Evolutionary conservation across 768 basidiomycete species (phyloP).

Genomic region (Cantharellus cinnabarinus): DNA sequence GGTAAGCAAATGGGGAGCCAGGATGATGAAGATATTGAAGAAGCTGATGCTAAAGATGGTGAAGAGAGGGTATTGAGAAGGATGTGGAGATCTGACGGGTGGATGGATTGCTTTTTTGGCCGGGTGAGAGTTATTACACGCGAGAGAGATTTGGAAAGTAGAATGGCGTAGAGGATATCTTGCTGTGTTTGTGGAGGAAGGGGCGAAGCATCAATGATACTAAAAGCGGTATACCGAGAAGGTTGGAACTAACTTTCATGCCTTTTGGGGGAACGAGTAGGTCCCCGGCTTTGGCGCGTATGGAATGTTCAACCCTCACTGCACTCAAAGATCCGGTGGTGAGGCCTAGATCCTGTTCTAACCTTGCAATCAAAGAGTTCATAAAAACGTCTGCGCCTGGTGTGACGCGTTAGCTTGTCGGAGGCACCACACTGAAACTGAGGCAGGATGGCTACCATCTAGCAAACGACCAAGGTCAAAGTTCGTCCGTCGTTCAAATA

Average conservation of each 20-base stretch:
- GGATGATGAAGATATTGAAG: conserved; percentile 45
- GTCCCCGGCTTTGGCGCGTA: conserved; percentile 63
- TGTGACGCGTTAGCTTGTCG: background rate
- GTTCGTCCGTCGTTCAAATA: conserved; percentile 79
- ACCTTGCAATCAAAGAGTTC: conserved; percentile 41
- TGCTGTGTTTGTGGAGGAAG: conserved; percentile 13
- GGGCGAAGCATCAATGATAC: background rate
- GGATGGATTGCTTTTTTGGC: conserved; percentile 85
- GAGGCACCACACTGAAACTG: background rate
- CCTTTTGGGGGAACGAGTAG: conserved; percentile 60
- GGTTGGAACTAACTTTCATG: conserved; percentile 34
- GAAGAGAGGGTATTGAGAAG: conserved; percentile 78
- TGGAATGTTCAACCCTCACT: conserved; percentile 43
- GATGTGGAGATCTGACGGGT: conserved; percentile 86
- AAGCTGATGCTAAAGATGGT: conserved; percentile 48
- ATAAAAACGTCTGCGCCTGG: conserved; percentile 71
- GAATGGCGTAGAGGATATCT: conserved; percentile 81
- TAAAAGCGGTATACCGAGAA: background rate
- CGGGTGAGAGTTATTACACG: conserved; percentile 72
- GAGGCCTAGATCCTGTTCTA: conserved; percentile 68
- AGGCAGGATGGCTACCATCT: conserved; percentile 25
- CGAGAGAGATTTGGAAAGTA: conserved; percentile 33
- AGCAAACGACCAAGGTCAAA: conserved; percentile 70
- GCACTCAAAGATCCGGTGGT: conserved; percentile 64
- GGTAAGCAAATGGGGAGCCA: conserved; percentile 96